A percentile compares a stretch with the other conserved stretches of the same genome.
Conservation (phyloP, 768 basidiomycete species). For the Multifurca ochricompacta region DNA sequence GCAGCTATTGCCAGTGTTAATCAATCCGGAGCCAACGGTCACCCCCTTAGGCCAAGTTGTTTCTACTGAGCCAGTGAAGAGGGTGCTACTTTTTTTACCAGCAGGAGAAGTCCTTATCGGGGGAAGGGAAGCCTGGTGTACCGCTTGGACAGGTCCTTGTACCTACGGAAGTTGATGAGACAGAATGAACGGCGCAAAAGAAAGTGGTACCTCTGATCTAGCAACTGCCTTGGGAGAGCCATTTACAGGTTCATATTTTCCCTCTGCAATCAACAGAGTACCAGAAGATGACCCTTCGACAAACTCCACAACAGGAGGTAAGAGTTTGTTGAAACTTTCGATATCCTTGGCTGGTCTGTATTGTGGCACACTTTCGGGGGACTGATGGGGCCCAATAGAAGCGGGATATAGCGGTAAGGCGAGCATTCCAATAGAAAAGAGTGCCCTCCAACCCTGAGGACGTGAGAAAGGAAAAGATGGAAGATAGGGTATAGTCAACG, state of each 20-base stretch:
- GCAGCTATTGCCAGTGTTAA: constrained; percentile 90
- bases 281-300: constrained; percentile 80
- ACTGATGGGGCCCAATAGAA: constrained; percentile 43
- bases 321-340: constrained; percentile 69
- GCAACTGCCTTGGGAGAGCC: constrained; percentile 46
- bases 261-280: constrained; percentile 58
- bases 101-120: constrained; percentile 11
- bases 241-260: constrained; percentile 79
- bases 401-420: constrained; percentile 55
- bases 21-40: constrained; percentile 53
- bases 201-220: constrained; percentile 34
- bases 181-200: not conserved
- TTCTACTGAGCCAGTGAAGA: constrained; percentile 47
- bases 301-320: constrained; percentile 76
- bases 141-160: not conserved
- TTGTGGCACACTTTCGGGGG: constrained; percentile 46
- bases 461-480: not conserved
- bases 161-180: not conserved
- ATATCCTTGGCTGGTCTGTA: constrained; percentile 63
- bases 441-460: not conserved
- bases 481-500: no score
- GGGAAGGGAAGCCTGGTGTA: not conserved
- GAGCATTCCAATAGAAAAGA: constrained; percentile 42
- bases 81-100: constrained; percentile 15
- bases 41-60: constrained; percentile 50